Conservation (phyloP, 257 asterid species). For the Plantago ovata region DNA sequence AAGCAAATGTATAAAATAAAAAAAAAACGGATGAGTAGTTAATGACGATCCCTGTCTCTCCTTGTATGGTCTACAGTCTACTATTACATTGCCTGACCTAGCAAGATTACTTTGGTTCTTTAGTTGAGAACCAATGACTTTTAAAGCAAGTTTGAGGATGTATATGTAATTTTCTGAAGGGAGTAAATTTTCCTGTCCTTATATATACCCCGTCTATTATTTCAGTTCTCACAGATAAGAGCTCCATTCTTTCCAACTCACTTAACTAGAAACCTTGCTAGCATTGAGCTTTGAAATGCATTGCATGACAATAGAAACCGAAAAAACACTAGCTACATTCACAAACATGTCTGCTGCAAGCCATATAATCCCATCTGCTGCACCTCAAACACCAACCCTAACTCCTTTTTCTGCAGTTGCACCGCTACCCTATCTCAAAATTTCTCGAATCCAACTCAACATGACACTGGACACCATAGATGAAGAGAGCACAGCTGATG, state of each 20-base stretch:
- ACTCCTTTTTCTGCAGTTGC: constrained; percentile 15
- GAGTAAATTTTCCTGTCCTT: background rate
- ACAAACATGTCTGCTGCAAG: background rate
- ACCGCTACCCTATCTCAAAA: constrained; percentile 1
- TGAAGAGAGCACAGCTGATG: background rate
- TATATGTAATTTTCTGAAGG: background rate
- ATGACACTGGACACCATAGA: constrained; percentile 8
- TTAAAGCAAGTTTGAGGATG: background rate
- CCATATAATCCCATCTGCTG: no score
- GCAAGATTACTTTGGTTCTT: no score
- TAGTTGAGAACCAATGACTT: background rate
- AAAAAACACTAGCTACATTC: background rate
- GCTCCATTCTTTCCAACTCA: background rate
- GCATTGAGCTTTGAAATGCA: background rate
- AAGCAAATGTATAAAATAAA: no score
- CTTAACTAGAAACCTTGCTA: background rate
- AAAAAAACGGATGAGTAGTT: no score
- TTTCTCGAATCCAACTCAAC: constrained; percentile 3
- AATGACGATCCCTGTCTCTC: no score
- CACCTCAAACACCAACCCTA: background rate
- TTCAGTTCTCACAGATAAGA: background rate
- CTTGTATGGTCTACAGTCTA: no score
- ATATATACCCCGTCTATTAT: background rate
- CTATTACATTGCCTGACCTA: no score
- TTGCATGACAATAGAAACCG: background rate